phyloP scores from a whole-genome alignment of 257 asterid genomes.

The Nicotiana obtusifolia region DNA sequence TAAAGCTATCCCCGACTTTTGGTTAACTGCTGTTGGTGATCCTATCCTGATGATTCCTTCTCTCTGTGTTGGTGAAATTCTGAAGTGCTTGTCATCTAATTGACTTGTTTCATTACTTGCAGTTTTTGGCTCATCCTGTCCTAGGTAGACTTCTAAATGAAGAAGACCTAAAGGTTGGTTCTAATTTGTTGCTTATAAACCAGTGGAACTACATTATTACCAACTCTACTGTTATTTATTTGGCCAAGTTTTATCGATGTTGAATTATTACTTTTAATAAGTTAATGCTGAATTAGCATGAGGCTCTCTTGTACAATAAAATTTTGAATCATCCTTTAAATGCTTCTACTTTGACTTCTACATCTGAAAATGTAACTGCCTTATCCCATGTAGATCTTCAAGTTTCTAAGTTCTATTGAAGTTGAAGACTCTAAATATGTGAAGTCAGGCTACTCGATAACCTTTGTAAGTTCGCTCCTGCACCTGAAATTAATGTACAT shows the following conservation, averaged over 20 bases:
- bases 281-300: neutral
- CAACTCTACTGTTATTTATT: too few relatives aligned
- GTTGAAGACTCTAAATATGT: slow-evolving; percentile 88
- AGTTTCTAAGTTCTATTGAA: slow-evolving; percentile 67
- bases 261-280: too few relatives aligned
- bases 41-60: neutral
- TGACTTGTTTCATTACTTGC: slow-evolving; percentile 18
- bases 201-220: neutral
- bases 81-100: neutral
- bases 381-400: slow-evolving; percentile 51
- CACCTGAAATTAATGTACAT: neutral
- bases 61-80: neutral
- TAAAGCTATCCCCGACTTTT: slow-evolving; percentile 79
- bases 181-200: neutral
- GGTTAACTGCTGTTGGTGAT: slow-evolving; percentile 86
- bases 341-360: neutral
- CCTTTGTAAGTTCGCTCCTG: slow-evolving; percentile 53
- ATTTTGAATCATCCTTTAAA: neutral
- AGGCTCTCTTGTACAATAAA: neutral
- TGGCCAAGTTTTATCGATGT: too few relatives aligned
- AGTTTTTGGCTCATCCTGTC: slow-evolving; percentile 91
- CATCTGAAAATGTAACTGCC: neutral
- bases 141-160: slow-evolving; percentile 76
- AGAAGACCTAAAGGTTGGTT: slow-evolving; percentile 49
- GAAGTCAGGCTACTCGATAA: slow-evolving; percentile 82